Percentiles rank a stretch among this genome's conserved stretches.
Conservation (phyloP, 2,329 filamentous ascomycete species). For the Aureobasidium sp. region DNA sequence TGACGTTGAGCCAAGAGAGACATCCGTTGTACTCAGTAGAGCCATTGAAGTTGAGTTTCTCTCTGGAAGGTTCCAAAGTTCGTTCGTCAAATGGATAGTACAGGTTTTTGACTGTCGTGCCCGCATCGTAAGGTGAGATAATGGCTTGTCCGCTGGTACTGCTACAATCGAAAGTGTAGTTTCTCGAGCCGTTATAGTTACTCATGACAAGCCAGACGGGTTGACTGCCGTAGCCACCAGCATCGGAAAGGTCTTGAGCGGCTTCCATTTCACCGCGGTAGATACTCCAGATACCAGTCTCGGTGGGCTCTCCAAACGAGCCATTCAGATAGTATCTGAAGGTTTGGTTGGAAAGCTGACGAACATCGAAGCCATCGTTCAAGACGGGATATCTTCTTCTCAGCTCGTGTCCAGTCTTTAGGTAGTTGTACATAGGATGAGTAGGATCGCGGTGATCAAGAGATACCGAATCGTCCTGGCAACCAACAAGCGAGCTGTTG, state of each 20-base stretch:
- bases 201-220: conserved; percentile 47
- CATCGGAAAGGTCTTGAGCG: conserved; percentile 45
- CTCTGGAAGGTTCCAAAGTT: conserved; percentile 41
- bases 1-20: conserved; percentile 45
- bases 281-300: conserved; percentile 56
- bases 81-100: conserved; percentile 56
- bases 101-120: conserved; percentile 53
- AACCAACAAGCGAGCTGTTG: conserved; percentile 48
- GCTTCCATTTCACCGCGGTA: conserved; percentile 39
- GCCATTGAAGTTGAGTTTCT: conserved; percentile 43
- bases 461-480: conserved; percentile 50
- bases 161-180: conserved; percentile 52
- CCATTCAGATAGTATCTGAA: conserved; percentile 45
- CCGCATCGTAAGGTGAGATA: conserved; percentile 49
- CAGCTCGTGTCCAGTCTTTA: conserved; percentile 57
- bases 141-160: conserved; percentile 43
- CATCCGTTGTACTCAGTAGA: conserved; percentile 50
- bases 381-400: conserved; percentile 50
- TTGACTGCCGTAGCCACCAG: conserved; percentile 26
- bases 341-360: conserved; percentile 52
- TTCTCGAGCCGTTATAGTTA: conserved; percentile 43
- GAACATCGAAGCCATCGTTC: conserved; percentile 52
- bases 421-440: conserved; percentile 53
- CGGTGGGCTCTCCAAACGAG: conserved; percentile 46
- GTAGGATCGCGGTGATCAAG: conserved; percentile 58